A percentile compares a stretch with the other conserved stretches of the same genome.
Conservation (phyloP, 768 basidiomycete genomes). For the Coprinellus micaceus region DNA sequence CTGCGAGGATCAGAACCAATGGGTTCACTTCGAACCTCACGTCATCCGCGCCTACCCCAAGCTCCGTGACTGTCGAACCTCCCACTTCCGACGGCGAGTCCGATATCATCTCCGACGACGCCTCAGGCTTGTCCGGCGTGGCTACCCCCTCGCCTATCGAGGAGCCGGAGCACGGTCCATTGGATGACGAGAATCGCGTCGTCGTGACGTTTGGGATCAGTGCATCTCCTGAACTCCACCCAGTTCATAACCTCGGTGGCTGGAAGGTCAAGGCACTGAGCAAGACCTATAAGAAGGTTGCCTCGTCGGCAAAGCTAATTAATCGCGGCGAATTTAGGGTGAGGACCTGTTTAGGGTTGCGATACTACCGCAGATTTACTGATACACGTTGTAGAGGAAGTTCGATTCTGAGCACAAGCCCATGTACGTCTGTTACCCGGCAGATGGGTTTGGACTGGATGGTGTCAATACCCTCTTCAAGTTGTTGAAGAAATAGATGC, state of each 20-base stretch:
- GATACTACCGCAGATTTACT: not conserved
- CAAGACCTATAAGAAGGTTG: conserved; percentile 40
- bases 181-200: conserved; percentile 22
- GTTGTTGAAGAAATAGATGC: conserved; percentile 30
- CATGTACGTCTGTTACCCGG: conserved; percentile 52
- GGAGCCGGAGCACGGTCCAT: not conserved
- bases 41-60: no score
- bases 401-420: conserved; percentile 39
- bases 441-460: conserved; percentile 45
- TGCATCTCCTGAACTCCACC: conserved; percentile 37
- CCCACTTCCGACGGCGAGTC: not conserved
- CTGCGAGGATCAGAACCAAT: conserved; percentile 11
- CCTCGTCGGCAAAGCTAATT: conserved; percentile 35
- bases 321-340: conserved; percentile 45
- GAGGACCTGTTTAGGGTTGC: conserved; percentile 7
- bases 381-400: conserved; percentile 32
- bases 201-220: conserved; percentile 48
- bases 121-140: not conserved
- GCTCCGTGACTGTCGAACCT: conserved; percentile 2
- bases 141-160: not conserved
- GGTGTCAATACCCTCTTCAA: conserved; percentile 42
- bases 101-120: not conserved
- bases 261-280: conserved; percentile 44
- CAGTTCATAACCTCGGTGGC: conserved; percentile 41
- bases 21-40: no score